Evolutionary conservation across 1,284 basidiomycete genomes (phyloP).

Genomic region (Ceraceosorus guamensis): DNA sequence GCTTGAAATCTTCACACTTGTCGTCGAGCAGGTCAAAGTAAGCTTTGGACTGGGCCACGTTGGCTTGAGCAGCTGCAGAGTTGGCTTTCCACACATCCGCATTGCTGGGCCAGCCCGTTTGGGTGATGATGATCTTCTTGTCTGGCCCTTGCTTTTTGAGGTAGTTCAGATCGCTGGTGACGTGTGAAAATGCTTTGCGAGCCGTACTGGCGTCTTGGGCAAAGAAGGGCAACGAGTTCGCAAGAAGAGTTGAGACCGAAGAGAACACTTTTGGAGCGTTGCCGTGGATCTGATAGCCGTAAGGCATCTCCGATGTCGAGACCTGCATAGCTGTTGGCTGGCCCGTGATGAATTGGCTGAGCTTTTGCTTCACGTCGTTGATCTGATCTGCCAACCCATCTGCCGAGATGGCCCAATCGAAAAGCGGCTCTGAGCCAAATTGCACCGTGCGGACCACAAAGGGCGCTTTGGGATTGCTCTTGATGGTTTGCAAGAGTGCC

Average conservation of each 20-base stretch:
- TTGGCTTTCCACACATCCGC: slow-evolving; percentile 25
- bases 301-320: slow-evolving; percentile 57
- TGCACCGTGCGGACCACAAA: slow-evolving; percentile 63
- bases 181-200: too few species aligned
- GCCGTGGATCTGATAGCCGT: slow-evolving; percentile 55
- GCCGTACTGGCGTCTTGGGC: slow-evolving; percentile 57
- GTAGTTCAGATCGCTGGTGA: too few species aligned
- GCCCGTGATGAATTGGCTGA: slow-evolving; percentile 3
- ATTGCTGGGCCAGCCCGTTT: slow-evolving; percentile 41
- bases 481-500: slow-evolving; percentile 54
- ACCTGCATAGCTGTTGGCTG: slow-evolving; percentile 57
- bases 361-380: slow-evolving; percentile 9
- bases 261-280: slow-evolving; percentile 55
- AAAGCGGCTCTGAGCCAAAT: slow-evolving; percentile 69
- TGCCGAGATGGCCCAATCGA: slow-evolving; percentile 57
- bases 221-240: slow-evolving; percentile 68
- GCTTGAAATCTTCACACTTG: slow-evolving; percentile 18
- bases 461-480: slow-evolving; percentile 60
- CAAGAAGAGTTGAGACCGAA: slow-evolving; percentile 62
- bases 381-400: slow-evolving; percentile 59
- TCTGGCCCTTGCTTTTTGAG: slow-evolving; percentile 48
- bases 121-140: slow-evolving; percentile 55
- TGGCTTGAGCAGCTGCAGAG: slow-evolving; percentile 20
- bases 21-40: slow-evolving; percentile 29
- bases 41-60: slow-evolving; percentile 49